These are phyloP conservation scores for Pulveroboletus frians DNA, from an alignment of 768 basidiomycete species.

Conservation along the genomic window DNA sequence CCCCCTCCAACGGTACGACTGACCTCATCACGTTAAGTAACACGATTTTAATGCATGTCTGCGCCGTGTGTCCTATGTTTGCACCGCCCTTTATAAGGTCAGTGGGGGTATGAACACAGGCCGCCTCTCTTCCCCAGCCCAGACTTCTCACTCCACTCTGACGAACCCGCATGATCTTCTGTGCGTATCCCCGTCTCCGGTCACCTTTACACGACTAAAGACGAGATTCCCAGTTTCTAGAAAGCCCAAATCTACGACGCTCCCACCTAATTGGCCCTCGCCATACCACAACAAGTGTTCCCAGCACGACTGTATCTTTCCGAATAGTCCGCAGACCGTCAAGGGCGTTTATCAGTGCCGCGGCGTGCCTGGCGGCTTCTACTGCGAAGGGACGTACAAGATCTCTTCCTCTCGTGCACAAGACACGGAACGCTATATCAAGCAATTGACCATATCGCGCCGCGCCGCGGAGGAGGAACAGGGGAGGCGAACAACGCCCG, in stretches of 20 bases:
- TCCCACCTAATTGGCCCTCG: constrained; percentile 34
- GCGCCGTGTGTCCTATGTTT: constrained; percentile 15
- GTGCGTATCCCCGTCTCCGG: constrained; percentile 14
- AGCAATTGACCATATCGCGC: constrained; percentile 21
- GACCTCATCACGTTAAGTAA: constrained; percentile 24
- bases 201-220: neutral
- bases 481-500: constrained; percentile 26
- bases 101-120: constrained; percentile 12
- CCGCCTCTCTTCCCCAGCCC: neutral
- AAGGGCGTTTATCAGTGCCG: constrained; percentile 32
- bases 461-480: constrained; percentile 27
- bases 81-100: constrained; percentile 26
- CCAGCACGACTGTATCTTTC: constrained; percentile 28
- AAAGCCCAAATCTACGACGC: constrained; percentile 26
- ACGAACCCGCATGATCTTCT: constrained; percentile 25
- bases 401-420: constrained; percentile 31
- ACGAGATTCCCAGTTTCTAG: constrained; percentile 19
- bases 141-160: constrained; percentile 5
- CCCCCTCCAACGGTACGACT: constrained; percentile 14
- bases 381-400: constrained; percentile 33
- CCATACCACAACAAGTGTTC: constrained; percentile 35
- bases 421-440: constrained; percentile 30
- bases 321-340: constrained; percentile 28
- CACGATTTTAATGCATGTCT: constrained; percentile 32
- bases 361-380: constrained; percentile 32